A percentile compares a stretch with the other conserved stretches of the same genome.
phyloP scores from a whole-genome alignment of 2,329 filamentous ascomycete genomes.

The Diaporthe batatas region DNA sequence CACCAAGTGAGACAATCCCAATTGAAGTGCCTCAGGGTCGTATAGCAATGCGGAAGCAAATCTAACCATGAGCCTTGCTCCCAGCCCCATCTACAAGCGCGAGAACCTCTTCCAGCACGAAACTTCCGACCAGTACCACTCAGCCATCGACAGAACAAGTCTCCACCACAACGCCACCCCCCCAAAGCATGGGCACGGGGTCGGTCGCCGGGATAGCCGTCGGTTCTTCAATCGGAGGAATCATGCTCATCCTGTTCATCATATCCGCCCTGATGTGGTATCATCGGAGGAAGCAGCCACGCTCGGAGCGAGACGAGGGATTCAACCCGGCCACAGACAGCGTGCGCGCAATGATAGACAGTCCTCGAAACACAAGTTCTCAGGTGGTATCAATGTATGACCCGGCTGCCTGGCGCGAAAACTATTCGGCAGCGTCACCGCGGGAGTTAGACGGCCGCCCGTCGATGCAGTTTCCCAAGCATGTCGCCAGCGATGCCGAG shows the following conservation, averaged over 20 bases:
- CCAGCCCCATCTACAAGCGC: neutral
- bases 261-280: constrained; percentile 36
- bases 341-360: neutral
- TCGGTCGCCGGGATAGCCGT: constrained; percentile 26
- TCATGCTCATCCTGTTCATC: constrained; percentile 14
- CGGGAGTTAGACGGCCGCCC: constrained; percentile 21
- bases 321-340: constrained; percentile 26
- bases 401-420: constrained; percentile 30
- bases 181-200: neutral
- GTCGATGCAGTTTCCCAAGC: neutral
- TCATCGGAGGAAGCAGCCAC: constrained; percentile 14
- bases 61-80: neutral
- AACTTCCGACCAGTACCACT: neutral
- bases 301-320: neutral
- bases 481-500: neutral
- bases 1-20: constrained; percentile 7
- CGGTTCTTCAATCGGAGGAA: constrained; percentile 7
- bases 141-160: neutral
- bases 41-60: neutral
- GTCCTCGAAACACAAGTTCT: neutral
- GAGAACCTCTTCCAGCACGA: neutral
- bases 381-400: constrained; percentile 13
- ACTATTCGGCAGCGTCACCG: constrained; percentile 26
- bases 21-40: neutral
- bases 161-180: neutral